These are phyloP conservation scores for Beauveria bassiana DNA, from an alignment of 2,329 filamentous ascomycete genomes.

Conservation along the genomic window DNA sequence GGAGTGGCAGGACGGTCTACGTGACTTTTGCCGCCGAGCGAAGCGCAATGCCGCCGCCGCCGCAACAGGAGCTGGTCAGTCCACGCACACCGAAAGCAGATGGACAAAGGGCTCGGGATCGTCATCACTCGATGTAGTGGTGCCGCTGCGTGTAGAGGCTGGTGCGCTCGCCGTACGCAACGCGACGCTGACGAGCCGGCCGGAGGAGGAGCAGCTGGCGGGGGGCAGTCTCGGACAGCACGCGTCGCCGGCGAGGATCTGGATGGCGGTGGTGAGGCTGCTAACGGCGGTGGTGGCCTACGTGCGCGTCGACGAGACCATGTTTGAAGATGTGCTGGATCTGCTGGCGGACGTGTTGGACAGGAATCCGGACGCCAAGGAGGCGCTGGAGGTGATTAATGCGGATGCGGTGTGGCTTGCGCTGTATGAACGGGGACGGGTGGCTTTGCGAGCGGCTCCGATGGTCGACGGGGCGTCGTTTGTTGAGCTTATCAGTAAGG, in stretches of 20 bases:
- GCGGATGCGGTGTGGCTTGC: constrained; percentile 71
- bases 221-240: constrained; percentile 46
- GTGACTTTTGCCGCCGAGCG: constrained; percentile 38
- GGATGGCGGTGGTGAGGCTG: constrained; percentile 53
- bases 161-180: background rate
- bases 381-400: constrained; percentile 57
- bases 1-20: constrained; percentile 57
- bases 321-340: constrained; percentile 64
- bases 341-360: constrained; percentile 47
- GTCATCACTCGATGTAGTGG: constrained; percentile 19
- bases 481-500: background rate
- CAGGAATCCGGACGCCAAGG: constrained; percentile 38
- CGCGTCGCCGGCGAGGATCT: constrained; percentile 53
- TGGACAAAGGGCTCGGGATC: constrained; percentile 10
- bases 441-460: constrained; percentile 30
- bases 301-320: constrained; percentile 57
- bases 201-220: background rate
- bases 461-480: constrained; percentile 31
- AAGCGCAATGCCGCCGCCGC: constrained; percentile 30
- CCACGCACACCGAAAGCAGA: constrained; percentile 11
- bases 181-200: background rate
- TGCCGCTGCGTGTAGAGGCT: constrained; percentile 24
- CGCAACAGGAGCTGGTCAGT: background rate
- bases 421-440: constrained; percentile 39
- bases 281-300: constrained; percentile 53